phyloP scores from a whole-genome alignment of 495 filamentous ascomycete genomes.

The Tuber borchii region DNA sequence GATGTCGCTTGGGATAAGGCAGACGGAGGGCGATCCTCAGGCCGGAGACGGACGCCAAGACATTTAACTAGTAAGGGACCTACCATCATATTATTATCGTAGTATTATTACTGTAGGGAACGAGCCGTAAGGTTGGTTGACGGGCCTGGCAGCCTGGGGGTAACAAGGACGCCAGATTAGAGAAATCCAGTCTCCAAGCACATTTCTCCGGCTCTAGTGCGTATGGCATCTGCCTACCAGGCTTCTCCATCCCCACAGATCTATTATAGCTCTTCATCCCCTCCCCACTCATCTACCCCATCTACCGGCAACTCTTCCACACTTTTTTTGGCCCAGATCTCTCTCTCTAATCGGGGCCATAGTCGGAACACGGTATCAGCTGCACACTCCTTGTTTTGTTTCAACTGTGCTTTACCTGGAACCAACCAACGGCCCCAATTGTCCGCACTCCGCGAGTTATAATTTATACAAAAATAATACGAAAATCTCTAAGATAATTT shows the following conservation, averaged over 20 bases:
- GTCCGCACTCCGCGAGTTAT: neutral
- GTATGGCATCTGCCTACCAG: neutral
- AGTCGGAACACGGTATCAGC: neutral
- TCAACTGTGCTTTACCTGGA: neutral
- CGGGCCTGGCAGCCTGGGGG: neutral
- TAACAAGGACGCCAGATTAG: neutral
- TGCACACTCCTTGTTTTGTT: neutral
- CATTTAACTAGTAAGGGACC: neutral
- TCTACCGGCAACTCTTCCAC: neutral
- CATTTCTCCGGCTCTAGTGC: neutral
- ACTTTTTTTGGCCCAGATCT: neutral
- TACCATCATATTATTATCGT: no score
- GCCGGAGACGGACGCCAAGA: constrained; percentile 2
- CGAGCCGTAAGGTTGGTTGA: neutral
- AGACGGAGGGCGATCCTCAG: neutral
- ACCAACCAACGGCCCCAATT: neutral
- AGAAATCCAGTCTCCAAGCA: neutral
- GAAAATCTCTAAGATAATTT: neutral
- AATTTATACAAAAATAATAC: neutral
- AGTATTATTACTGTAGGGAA: no score
- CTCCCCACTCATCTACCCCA: neutral
- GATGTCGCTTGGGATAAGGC: constrained; percentile 2
- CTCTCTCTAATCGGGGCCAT: neutral
- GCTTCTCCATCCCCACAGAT: neutral
- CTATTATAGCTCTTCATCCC: neutral